Evolutionary conservation across 768 basidiomycete species (phyloP).

Genomic region (Tubosaeta sp.): DNA sequence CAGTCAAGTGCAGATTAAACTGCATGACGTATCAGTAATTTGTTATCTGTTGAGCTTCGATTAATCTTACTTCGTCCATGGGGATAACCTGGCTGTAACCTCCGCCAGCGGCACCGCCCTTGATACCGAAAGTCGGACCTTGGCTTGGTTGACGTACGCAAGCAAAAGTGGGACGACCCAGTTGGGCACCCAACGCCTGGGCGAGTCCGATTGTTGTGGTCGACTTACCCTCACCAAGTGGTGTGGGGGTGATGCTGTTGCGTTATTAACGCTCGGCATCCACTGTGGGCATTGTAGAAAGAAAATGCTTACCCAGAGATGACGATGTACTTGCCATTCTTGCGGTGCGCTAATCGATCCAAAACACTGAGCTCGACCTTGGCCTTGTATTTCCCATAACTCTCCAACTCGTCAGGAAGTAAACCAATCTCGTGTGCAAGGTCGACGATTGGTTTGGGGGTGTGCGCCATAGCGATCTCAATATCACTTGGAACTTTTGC

Average conservation of each 20-base stretch:
- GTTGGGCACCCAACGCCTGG: constrained; percentile 92
- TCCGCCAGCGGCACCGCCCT: constrained; percentile 97
- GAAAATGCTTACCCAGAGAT: constrained; percentile 69
- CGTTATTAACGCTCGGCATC: neutral
- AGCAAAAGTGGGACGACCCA: constrained; percentile 89
- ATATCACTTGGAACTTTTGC: constrained; percentile 95
- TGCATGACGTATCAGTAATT: constrained; percentile 25
- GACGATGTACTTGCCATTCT: constrained; percentile 94
- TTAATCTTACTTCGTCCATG: constrained; percentile 80
- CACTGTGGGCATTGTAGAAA: neutral
- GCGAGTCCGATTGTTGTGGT: constrained; percentile 97
- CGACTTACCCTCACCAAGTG: constrained; percentile 96
- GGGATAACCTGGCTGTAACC: constrained; percentile 99
- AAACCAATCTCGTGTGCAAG: constrained; percentile 89
- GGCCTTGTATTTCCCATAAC: constrained; percentile 94
- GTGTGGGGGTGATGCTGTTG: constrained; percentile 87
- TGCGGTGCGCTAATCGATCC: constrained; percentile 77
- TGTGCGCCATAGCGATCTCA: constrained; percentile 93
- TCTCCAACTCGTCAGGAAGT: constrained; percentile 81
- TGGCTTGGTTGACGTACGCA: constrained; percentile 98
- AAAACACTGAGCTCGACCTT: constrained; percentile 91
- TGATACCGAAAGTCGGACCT: constrained; percentile 98
- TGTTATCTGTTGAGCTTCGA: neutral
- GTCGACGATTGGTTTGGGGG: constrained; percentile 80
- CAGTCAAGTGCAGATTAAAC: constrained; percentile 96